Conservation (phyloP, 495 filamentous ascomycete species). For the Sordaria brevicollis region DNA sequence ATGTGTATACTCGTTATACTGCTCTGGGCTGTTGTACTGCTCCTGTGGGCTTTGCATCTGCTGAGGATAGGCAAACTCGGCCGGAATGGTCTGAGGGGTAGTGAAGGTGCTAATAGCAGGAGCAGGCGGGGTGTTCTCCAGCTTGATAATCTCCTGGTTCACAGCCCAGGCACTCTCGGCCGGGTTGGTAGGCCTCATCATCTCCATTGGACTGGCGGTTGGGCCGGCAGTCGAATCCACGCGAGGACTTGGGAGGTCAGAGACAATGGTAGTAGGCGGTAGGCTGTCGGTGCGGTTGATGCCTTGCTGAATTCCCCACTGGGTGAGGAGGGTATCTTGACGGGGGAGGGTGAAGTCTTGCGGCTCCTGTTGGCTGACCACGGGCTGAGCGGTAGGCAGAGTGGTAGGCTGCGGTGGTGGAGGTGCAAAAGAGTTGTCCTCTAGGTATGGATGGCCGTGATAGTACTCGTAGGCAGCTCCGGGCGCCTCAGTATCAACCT, state of each 20-base stretch:
- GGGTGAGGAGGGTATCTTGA: not conserved
- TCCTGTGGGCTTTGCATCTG: conserved; percentile 16
- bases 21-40: conserved; percentile 13
- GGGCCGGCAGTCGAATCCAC: conserved; percentile 10
- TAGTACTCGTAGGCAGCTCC: conserved; percentile 24
- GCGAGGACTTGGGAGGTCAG: conserved; percentile 17
- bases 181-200: conserved; percentile 35
- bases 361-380: not conserved
- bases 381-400: conserved; percentile 6
- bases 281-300: conserved; percentile 20
- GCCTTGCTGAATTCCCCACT: not conserved
- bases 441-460: conserved; percentile 14
- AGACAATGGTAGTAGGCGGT: conserved; percentile 18
- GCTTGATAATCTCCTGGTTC: conserved; percentile 31
- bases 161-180: conserved; percentile 24
- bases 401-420: conserved; percentile 1
- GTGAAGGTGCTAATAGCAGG: not conserved
- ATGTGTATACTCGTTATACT: conserved; percentile 1
- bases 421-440: not conserved
- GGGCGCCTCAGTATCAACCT: conserved; percentile 15
- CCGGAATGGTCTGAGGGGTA: not conserved
- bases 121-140: conserved; percentile 28
- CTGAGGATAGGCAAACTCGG: conserved; percentile 7
- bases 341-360: not conserved
- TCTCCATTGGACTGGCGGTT: conserved; percentile 30